phyloP scores from a whole-genome alignment of 257 asterid species.

The Solanum phureja region DNA sequence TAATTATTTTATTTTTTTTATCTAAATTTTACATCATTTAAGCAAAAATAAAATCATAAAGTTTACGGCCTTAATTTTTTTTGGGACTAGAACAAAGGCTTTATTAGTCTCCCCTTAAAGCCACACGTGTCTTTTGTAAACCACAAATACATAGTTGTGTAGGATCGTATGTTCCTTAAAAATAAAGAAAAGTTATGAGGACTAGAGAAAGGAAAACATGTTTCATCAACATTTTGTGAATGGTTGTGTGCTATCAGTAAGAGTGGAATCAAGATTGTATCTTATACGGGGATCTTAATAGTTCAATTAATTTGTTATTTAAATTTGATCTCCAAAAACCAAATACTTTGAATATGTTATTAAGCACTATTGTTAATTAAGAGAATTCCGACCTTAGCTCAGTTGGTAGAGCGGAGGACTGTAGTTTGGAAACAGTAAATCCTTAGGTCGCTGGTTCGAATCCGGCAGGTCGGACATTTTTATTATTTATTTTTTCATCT shows the following conservation, averaged over 20 bases:
- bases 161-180: background rate
- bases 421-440: background rate
- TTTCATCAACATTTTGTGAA: background rate
- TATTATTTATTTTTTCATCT: background rate
- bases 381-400: background rate
- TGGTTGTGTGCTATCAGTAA: background rate
- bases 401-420: conserved; percentile 1
- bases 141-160: background rate
- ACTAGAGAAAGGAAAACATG: background rate
- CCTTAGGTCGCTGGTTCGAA: conserved; percentile 42
- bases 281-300: no score
- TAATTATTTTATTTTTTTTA: no score
- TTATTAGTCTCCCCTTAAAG: background rate
- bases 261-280: background rate
- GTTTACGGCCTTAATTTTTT: background rate
- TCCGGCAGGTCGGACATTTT: conserved; percentile 24
- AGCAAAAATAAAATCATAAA: background rate
- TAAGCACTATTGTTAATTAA: rapidly evolving
- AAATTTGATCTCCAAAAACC: no score
- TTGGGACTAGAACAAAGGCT: background rate
- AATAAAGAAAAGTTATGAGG: background rate
- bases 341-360: no score
- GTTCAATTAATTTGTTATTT: no score
- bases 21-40: no score
- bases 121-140: background rate